These are phyloP conservation scores for Chaetothyriales sp. DNA, from an alignment of 2,329 filamentous ascomycete species.

Conservation along the genomic window DNA sequence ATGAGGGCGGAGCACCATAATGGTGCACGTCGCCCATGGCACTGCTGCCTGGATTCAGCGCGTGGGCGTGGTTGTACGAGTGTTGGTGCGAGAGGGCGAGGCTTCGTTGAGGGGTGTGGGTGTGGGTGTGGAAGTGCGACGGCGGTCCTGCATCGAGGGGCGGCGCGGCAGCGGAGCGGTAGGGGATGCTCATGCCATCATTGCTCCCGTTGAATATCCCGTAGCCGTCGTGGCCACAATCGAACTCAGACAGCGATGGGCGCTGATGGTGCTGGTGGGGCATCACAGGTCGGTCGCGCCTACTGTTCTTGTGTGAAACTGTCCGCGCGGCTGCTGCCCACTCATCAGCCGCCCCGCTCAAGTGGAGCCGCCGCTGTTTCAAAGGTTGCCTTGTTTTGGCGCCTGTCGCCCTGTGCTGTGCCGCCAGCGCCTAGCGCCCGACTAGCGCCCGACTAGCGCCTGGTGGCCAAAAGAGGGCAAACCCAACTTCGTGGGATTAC, in stretches of 20 bases:
- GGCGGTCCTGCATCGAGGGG: neutral
- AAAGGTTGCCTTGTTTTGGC: neutral
- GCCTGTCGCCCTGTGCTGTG: no score
- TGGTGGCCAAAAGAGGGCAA: neutral
- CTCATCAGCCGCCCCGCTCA: neutral
- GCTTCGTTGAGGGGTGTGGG: neutral
- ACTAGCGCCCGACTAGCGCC: neutral
- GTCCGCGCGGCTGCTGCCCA: neutral
- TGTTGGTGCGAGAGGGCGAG: neutral
- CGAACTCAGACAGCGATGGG: neutral
- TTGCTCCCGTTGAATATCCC: neutral
- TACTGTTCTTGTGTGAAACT: no score
- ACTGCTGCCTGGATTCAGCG: slow-evolving; percentile 26
- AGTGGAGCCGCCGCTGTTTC: neutral
- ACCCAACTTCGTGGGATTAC: neutral
- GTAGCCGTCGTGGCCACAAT: neutral
- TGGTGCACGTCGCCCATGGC: slow-evolving; percentile 32
- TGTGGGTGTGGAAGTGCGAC: neutral
- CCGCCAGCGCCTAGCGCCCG: no score
- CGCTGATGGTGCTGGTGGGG: neutral
- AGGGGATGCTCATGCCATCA: slow-evolving; percentile 1
- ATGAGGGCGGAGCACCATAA: slow-evolving; percentile 35
- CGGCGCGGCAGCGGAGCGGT: neutral
- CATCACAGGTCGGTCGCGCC: neutral
- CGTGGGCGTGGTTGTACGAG: neutral